Evolutionary conservation across 73 alveolate species (phyloP).

Genomic region (Paramecium pentaurelia): DNA sequence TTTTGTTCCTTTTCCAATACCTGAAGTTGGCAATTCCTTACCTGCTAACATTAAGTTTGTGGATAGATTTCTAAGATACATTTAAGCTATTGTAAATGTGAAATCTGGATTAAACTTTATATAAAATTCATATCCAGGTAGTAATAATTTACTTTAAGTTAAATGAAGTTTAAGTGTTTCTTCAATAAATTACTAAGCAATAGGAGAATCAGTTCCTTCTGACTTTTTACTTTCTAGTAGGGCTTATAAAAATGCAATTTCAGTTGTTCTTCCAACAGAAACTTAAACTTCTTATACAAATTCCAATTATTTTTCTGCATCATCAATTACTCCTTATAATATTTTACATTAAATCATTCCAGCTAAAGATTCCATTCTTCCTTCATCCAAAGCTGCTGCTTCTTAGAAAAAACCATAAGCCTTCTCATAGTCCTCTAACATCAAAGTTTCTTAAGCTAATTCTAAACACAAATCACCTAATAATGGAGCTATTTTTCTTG

Average conservation of each 20-base stretch:
- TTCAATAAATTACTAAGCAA: slow-evolving; percentile 52
- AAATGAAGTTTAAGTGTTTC: slow-evolving; percentile 82
- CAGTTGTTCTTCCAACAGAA: slow-evolving; percentile 74
- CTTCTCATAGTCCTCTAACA: slow-evolving; percentile 84
- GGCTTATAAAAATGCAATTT: slow-evolving; percentile 74
- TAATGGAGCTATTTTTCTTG: slow-evolving; percentile 79
- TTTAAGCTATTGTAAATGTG: slow-evolving; percentile 79
- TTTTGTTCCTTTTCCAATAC: slow-evolving; percentile 77
- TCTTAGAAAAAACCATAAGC: slow-evolving; percentile 85
- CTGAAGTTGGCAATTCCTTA: slow-evolving; percentile 69
- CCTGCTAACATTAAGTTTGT: slow-evolving; percentile 58
- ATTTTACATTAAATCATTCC: slow-evolving; percentile 94
- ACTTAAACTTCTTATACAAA: slow-evolving; percentile 84
- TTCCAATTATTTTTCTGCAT: slow-evolving; percentile 93
- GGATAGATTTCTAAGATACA: slow-evolving; percentile 76
- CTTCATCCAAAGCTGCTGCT: slow-evolving; percentile 90
- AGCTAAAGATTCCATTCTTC: slow-evolving; percentile 84
- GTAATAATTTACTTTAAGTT: slow-evolving; percentile 71
- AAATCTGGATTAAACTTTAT: slow-evolving; percentile 86
- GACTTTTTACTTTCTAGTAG: slow-evolving; percentile 70
- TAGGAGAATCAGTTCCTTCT: slow-evolving; percentile 42
- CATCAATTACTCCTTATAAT: slow-evolving; percentile 86
- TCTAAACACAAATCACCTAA: slow-evolving; percentile 82
- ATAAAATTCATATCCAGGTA: slow-evolving; percentile 82
- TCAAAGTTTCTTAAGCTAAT: slow-evolving; percentile 78